Evolutionary conservation across 1,284 basidiomycete species (phyloP).

Genomic region (Hemileia vastatrix): DNA sequence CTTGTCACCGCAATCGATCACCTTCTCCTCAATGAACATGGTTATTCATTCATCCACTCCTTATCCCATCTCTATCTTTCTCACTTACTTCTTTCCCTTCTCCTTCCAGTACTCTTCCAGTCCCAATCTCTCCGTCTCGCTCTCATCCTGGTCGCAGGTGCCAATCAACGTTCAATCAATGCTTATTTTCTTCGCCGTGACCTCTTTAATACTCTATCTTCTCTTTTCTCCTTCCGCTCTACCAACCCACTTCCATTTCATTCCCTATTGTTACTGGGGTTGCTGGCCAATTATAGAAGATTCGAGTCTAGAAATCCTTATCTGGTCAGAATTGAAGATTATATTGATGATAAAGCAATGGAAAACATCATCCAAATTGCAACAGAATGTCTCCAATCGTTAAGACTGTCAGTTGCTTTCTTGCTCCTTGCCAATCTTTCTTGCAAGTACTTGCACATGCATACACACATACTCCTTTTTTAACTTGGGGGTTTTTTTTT

Average conservation of each 20-base stretch:
- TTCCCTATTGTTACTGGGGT: constrained; percentile 29
- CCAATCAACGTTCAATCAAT: constrained; percentile 32
- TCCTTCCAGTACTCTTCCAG: constrained; percentile 28
- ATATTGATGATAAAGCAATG: constrained; percentile 39
- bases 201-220: constrained; percentile 25
- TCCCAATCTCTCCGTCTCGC: constrained; percentile 33
- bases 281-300: constrained; percentile 36
- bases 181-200: constrained; percentile 40
- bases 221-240: background rate
- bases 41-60: too few relatives aligned
- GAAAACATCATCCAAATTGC: constrained; percentile 24
- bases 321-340: constrained; percentile 36
- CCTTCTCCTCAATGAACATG: too few relatives aligned
- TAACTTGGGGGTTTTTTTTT: background rate
- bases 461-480: background rate
- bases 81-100: too few relatives aligned
- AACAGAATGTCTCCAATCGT: too few relatives aligned
- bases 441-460: background rate
- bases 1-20: too few relatives aligned
- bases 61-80: too few relatives aligned
- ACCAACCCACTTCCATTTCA: constrained; percentile 26
- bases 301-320: constrained; percentile 37
- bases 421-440: background rate
- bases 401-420: too few relatives aligned
- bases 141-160: constrained; percentile 29